Percentiles rank a stretch among this genome's conserved stretches.
These are phyloP conservation scores for Harrya chromipes DNA, from an alignment of 768 basidiomycete species.

Conservation along the genomic window DNA sequence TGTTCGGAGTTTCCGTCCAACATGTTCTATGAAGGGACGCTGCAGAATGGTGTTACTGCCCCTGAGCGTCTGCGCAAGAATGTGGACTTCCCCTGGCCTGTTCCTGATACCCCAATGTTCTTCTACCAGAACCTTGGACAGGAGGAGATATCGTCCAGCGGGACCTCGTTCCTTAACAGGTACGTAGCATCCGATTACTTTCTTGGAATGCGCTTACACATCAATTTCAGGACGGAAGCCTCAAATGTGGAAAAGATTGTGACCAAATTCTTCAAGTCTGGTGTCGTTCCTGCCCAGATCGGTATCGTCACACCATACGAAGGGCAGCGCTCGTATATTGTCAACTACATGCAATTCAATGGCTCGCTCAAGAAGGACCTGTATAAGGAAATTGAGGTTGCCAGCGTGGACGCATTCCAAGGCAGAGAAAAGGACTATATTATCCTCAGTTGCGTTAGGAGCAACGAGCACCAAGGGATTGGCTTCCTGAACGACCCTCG, in stretches of 20 bases:
- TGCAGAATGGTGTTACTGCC: conserved; percentile 99
- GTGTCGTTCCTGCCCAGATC: conserved; percentile 92
- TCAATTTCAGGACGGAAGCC: conserved; percentile 77
- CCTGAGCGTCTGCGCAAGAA: conserved; percentile 97
- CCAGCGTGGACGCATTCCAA: conserved; percentile 98
- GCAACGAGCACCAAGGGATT: conserved; percentile 99
- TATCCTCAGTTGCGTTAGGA: conserved; percentile 94
- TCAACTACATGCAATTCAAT: conserved; percentile 99
- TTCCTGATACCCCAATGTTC: conserved; percentile 97
- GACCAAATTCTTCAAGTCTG: conserved; percentile 99
- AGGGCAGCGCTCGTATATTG: conserved; percentile 96
- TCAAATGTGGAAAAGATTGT: conserved; percentile 99
- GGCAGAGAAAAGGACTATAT: conserved; percentile 99
- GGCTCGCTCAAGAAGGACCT: conserved; percentile 99
- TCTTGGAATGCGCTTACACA: conserved; percentile 3
- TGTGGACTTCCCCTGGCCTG: conserved; percentile 99
- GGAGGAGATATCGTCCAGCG: conserved; percentile 97
- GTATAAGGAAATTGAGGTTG: conserved; percentile 99
- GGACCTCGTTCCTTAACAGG: conserved; percentile 98
- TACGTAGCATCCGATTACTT: conserved; percentile 18
- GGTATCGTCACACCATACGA: conserved; percentile 99
- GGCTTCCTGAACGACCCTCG: conserved; percentile 98
- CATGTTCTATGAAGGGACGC: conserved; percentile 99
- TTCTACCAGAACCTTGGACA: conserved; percentile 99
- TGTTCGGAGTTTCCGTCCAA: conserved; percentile 99